phyloP scores from a whole-genome alignment of 1,284 basidiomycete species.

The Ustilago sp. region DNA sequence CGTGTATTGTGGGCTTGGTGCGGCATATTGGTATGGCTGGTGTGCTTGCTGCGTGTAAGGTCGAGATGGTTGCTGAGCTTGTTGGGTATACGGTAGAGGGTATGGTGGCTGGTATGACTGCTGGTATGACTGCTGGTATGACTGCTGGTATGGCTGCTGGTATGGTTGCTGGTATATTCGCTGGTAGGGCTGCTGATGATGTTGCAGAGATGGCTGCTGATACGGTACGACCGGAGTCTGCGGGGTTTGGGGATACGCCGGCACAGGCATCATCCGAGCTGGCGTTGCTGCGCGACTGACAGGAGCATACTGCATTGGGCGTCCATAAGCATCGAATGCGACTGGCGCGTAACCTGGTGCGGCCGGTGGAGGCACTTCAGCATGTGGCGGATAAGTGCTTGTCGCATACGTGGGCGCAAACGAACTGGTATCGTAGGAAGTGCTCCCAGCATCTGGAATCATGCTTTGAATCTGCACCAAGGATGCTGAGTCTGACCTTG shows the following conservation, averaged over 20 bases:
- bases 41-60: not conserved
- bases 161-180: no score
- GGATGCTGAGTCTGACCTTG: constrained; percentile 1
- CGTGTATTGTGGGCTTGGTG: not conserved
- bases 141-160: not conserved
- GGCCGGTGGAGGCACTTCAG: not conserved
- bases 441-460: constrained; percentile 22
- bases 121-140: not conserved
- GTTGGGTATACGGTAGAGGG: not conserved
- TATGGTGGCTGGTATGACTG: not conserved
- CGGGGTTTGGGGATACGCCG: not conserved
- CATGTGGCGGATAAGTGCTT: not conserved
- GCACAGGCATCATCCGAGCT: not conserved
- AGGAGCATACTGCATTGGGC: constrained; percentile 7
- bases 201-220: not conserved
- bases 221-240: not conserved
- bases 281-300: not conserved
- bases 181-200: not conserved
- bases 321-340: constrained; percentile 8
- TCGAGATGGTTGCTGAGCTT: not conserved
- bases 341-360: not conserved
- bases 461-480: constrained; percentile 28
- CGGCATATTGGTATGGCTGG: not conserved
- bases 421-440: constrained; percentile 20
- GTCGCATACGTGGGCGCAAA: constrained; percentile 17